These are phyloP conservation scores for Blepharisma japonicum DNA, from an alignment of 73 alveolate genomes.

Conservation along the genomic window DNA sequence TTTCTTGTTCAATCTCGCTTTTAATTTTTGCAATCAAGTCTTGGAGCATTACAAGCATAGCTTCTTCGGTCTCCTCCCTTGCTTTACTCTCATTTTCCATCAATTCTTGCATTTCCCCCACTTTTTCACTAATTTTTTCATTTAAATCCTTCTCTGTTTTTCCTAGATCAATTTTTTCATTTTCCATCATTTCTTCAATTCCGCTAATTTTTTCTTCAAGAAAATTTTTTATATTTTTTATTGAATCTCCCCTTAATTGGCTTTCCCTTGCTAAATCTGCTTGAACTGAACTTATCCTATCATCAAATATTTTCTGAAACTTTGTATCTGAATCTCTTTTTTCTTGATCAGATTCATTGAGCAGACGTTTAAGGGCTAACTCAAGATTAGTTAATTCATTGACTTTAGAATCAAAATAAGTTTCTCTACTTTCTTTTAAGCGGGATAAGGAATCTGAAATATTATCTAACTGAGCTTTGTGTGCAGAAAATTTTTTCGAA, in stretches of 20 bases:
- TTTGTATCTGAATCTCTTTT: constrained; percentile 25
- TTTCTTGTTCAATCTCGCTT: constrained; percentile 85
- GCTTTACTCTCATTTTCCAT: constrained; percentile 61
- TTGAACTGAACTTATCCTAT: background rate
- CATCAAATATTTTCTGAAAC: constrained; percentile 42
- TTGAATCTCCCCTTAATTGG: too few species aligned
- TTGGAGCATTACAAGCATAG: constrained; percentile 85
- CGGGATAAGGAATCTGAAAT: background rate
- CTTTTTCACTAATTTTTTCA: constrained; percentile 32
- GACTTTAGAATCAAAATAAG: background rate
- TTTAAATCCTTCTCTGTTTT: constrained; percentile 7
- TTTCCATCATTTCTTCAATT: constrained; percentile 31
- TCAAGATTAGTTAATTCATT: background rate
- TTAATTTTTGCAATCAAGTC: constrained; percentile 83
- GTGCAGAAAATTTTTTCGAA: constrained; percentile 7
- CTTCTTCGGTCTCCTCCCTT: constrained; percentile 93
- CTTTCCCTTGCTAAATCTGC: background rate
- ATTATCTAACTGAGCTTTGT: background rate
- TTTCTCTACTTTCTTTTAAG: background rate
- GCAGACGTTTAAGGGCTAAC: background rate
- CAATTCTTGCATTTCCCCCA: constrained; percentile 30
- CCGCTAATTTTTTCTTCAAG: constrained; percentile 20
- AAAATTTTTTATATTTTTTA: too few species aligned
- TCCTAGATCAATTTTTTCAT: background rate
- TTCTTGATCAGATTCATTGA: background rate